A percentile compares a stretch with the other conserved stretches of the same genome.
Evolutionary conservation across 768 basidiomycete genomes (phyloP).

Genomic region (Boletus subparvulus): DNA sequence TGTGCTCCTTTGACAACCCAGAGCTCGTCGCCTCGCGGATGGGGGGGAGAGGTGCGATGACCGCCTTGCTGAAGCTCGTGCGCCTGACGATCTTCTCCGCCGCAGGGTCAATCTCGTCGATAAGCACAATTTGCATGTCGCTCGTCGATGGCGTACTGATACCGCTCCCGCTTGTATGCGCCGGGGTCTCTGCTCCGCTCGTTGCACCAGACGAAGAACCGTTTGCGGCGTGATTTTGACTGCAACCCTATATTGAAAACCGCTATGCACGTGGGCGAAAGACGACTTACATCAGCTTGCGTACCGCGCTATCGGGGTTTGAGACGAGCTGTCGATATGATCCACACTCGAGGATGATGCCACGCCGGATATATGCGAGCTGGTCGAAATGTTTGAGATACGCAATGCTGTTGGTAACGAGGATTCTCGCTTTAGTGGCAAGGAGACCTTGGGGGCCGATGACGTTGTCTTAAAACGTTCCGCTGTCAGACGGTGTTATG

Average conservation of each 20-base stretch:
- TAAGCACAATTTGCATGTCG: constrained; percentile 18
- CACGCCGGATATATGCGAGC: constrained; percentile 72
- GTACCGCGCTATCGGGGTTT: constrained; percentile 63
- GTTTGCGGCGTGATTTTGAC: constrained; percentile 47
- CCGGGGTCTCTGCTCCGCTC: constrained; percentile 52
- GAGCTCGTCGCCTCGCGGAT: constrained; percentile 40
- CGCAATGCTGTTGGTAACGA: constrained; percentile 88
- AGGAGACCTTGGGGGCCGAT: constrained; percentile 85
- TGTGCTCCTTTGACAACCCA: constrained; percentile 66
- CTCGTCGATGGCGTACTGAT: constrained; percentile 18
- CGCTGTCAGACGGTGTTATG: neutral
- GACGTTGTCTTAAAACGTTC: constrained; percentile 59
- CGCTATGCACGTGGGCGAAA: neutral
- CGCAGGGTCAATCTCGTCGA: constrained; percentile 32
- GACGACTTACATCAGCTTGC: constrained; percentile 67
- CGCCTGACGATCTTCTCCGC: constrained; percentile 58
- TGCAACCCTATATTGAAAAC: constrained; percentile 11
- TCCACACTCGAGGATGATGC: constrained; percentile 77
- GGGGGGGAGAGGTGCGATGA: constrained; percentile 42
- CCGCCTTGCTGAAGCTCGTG: constrained; percentile 59
- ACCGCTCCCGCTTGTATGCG: constrained; percentile 30
- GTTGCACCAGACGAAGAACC: constrained; percentile 40
- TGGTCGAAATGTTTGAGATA: constrained; percentile 78
- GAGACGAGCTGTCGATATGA: constrained; percentile 59
- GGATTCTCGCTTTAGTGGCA: constrained; percentile 75